A percentile compares a stretch with the other conserved stretches of the same genome.
These are phyloP conservation scores for Amanita exitialis DNA, from an alignment of 768 basidiomycete species.

Conservation along the genomic window DNA sequence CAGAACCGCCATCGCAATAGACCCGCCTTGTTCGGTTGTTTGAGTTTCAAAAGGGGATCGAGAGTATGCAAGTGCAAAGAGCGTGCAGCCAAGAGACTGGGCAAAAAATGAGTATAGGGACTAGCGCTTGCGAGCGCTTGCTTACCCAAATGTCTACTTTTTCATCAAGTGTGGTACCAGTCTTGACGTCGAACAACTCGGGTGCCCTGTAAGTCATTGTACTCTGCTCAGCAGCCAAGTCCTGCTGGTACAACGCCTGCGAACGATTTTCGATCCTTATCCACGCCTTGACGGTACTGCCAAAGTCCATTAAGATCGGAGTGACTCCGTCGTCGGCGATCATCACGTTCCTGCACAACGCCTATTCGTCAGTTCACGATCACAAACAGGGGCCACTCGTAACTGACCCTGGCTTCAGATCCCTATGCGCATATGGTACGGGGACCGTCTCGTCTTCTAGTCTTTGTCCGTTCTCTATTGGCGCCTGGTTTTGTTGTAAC, in stretches of 20 bases:
- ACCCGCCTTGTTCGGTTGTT: slow-evolving; percentile 90
- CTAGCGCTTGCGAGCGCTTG: slow-evolving; percentile 1
- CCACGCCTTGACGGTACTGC: slow-evolving; percentile 81
- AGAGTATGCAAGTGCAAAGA: slow-evolving; percentile 90
- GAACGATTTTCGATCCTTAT: slow-evolving; percentile 74
- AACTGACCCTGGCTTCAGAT: slow-evolving; percentile 89
- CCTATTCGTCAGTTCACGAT: neutral
- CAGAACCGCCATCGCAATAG: slow-evolving; percentile 95
- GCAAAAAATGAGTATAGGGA: neutral
- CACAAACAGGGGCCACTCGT: neutral
- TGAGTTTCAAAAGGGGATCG: slow-evolving; percentile 96
- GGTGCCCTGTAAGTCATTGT: slow-evolving; percentile 99
- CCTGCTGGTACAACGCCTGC: slow-evolving; percentile 88
- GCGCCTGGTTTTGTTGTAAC: slow-evolving; percentile 26
- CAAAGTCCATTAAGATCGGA: slow-evolving; percentile 98
- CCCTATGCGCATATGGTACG: slow-evolving; percentile 91
- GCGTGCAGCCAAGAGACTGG: slow-evolving; percentile 90
- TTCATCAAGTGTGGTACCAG: slow-evolving; percentile 77
- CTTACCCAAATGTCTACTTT: slow-evolving; percentile 95
- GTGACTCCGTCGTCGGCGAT: slow-evolving; percentile 80
- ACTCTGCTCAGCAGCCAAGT: slow-evolving; percentile 95
- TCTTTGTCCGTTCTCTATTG: neutral
- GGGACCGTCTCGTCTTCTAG: slow-evolving; percentile 25
- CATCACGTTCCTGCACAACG: slow-evolving; percentile 83
- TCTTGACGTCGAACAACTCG: slow-evolving; percentile 96